Conservation (phyloP, 2,329 filamentous ascomycete species). For the Amauroascus niger region DNA sequence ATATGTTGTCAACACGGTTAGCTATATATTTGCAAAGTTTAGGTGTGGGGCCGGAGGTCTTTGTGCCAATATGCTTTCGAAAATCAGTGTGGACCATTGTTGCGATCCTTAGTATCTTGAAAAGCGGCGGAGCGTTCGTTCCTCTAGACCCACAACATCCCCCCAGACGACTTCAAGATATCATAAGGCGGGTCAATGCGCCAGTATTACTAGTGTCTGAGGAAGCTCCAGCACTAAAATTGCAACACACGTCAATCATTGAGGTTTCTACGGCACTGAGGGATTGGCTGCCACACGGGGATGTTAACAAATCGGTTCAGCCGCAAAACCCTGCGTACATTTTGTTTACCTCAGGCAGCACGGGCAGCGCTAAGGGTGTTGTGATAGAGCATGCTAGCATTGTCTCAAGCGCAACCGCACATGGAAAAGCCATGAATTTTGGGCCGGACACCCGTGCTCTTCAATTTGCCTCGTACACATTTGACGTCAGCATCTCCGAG, state of each 20-base stretch:
- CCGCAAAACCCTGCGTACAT: slow-evolving; percentile 41
- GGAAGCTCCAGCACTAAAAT: background rate
- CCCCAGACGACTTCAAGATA: slow-evolving; percentile 15
- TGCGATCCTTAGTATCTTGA: slow-evolving; percentile 15
- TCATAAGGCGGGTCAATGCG: background rate
- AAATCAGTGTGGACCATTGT: slow-evolving; percentile 16
- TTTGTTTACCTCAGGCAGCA: slow-evolving; percentile 29
- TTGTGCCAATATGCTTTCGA: slow-evolving; percentile 17
- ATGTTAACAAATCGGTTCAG: background rate
- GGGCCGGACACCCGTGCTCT: slow-evolving; percentile 35
- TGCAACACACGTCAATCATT: background rate
- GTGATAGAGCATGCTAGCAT: slow-evolving; percentile 28
- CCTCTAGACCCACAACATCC: slow-evolving; percentile 15
- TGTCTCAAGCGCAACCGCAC: slow-evolving; percentile 25
- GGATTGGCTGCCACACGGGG: background rate
- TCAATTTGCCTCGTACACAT: slow-evolving; percentile 28
- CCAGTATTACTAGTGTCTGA: background rate
- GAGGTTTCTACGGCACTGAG: background rate
- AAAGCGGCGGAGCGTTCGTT: slow-evolving; percentile 17
- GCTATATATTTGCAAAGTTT: slow-evolving; percentile 8
- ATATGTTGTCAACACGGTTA: slow-evolving; percentile 28
- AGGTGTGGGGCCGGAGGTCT: slow-evolving; percentile 9
- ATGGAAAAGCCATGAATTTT: slow-evolving; percentile 22
- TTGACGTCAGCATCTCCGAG: slow-evolving; percentile 83
- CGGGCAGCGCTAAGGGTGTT: slow-evolving; percentile 27